Evolutionary conservation across 2,329 filamentous ascomycete genomes (phyloP).

Genomic region (Stachybotrys chlorohalonatus): DNA sequence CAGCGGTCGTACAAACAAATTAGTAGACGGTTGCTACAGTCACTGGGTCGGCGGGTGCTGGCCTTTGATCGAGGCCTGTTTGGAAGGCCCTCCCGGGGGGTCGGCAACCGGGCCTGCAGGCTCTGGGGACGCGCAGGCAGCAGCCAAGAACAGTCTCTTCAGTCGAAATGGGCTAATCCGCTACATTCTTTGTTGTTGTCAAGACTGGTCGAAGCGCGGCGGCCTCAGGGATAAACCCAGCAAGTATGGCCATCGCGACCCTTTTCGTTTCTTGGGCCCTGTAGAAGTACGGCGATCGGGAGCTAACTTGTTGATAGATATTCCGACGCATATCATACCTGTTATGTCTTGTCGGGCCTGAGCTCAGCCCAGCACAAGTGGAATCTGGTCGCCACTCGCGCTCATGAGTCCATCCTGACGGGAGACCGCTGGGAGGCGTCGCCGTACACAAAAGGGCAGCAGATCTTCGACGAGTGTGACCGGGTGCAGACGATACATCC

Average conservation of each 20-base stretch:
- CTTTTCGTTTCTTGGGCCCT: conserved; percentile 3
- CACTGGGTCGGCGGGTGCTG: conserved; percentile 97
- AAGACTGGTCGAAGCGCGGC: conserved; percentile 60
- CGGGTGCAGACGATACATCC: conserved; percentile 66
- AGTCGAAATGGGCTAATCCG: conserved; percentile 76
- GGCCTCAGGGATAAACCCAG: conserved; percentile 90
- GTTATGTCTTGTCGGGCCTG: conserved; percentile 81
- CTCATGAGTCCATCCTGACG: conserved; percentile 21
- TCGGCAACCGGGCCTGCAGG: conserved; percentile 16
- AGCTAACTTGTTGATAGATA: conserved; percentile 34
- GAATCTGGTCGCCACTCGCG: conserved; percentile 30
- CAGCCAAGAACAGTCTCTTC: conserved; percentile 48
- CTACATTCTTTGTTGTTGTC: conserved; percentile 86
- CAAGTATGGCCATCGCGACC: conserved; percentile 48
- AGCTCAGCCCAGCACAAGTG: conserved; percentile 70
- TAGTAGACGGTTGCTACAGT: conserved; percentile 96
- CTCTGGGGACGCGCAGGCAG: conserved; percentile 17
- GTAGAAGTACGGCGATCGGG: background rate
- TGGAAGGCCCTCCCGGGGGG: conserved; percentile 40
- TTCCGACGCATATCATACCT: conserved; percentile 86
- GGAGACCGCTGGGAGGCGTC: conserved; percentile 36
- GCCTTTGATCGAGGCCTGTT: conserved; percentile 75
- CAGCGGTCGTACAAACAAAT: conserved; percentile 89
- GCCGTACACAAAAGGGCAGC: conserved; percentile 43
- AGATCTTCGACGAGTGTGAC: conserved; percentile 64